Percentiles rank a stretch among this genome's conserved stretches.
Evolutionary conservation across 768 basidiomycete species (phyloP).

Genomic region (Omphalotus guepiniiformis): DNA sequence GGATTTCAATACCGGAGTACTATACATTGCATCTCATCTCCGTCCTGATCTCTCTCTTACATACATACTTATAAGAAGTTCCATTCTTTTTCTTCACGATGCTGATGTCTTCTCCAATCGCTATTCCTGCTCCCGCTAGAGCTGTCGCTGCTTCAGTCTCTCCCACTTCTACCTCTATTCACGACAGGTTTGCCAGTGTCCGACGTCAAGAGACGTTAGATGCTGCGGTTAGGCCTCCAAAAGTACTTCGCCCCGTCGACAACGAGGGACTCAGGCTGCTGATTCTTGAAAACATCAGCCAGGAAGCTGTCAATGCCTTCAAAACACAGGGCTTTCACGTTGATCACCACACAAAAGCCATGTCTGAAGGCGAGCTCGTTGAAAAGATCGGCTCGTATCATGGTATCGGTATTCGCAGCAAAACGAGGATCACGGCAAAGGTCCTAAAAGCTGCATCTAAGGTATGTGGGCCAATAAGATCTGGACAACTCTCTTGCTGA

Average conservation of each 20-base stretch:
- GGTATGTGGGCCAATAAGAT: slow-evolving; percentile 37
- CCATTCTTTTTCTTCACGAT: not conserved
- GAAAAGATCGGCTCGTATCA: slow-evolving; percentile 81
- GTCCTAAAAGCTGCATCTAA: slow-evolving; percentile 86
- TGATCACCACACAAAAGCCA: slow-evolving; percentile 80
- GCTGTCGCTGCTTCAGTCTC: slow-evolving; percentile 52
- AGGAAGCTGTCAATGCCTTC: slow-evolving; percentile 81
- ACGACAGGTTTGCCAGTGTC: slow-evolving; percentile 37
- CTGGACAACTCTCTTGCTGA: not conserved
- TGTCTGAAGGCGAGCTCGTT: slow-evolving; percentile 92
- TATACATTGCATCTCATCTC: no score
- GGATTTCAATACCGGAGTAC: no score
- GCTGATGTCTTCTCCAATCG: slow-evolving; percentile 47
- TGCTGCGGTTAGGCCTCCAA: slow-evolving; percentile 45
- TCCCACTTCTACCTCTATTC: slow-evolving; percentile 39
- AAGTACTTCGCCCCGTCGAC: slow-evolving; percentile 76
- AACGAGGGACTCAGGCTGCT: slow-evolving; percentile 80
- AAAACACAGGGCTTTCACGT: slow-evolving; percentile 84
- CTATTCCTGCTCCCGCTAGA: slow-evolving; percentile 31
- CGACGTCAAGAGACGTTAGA: slow-evolving; percentile 32
- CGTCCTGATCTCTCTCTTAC: not conserved
- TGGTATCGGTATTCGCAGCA: slow-evolving; percentile 94
- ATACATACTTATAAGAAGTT: not conserved
- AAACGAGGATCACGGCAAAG: slow-evolving; percentile 91
- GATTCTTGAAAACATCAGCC: slow-evolving; percentile 92